These are phyloP conservation scores for Cordyceps militaris DNA, from an alignment of 2,329 filamentous ascomycete genomes.

Conservation along the genomic window DNA sequence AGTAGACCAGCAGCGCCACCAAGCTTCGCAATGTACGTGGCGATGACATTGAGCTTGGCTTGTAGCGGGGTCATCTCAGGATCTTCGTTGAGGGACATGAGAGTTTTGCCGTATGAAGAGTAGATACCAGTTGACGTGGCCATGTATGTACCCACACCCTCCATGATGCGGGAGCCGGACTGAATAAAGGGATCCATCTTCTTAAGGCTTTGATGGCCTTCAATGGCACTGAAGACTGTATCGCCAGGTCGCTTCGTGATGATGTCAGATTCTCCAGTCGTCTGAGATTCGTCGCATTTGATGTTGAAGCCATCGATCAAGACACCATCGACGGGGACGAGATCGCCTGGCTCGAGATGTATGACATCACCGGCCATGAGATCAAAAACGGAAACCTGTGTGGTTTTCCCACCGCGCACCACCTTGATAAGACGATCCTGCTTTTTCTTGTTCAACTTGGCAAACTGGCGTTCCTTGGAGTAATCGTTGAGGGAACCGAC, in stretches of 20 bases:
- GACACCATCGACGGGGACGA: slow-evolving; percentile 67
- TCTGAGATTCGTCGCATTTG: slow-evolving; percentile 71
- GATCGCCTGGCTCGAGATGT: slow-evolving; percentile 66
- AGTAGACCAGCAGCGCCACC: slow-evolving; percentile 70
- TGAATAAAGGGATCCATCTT: slow-evolving; percentile 82
- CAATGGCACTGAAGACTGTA: slow-evolving; percentile 63
- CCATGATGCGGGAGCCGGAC: slow-evolving; percentile 72
- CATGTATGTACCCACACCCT: slow-evolving; percentile 68
- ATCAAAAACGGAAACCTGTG: slow-evolving; percentile 63
- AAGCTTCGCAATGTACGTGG: slow-evolving; percentile 70
- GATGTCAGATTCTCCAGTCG: slow-evolving; percentile 72
- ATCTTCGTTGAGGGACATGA: slow-evolving; percentile 66
- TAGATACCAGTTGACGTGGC: slow-evolving; percentile 67
- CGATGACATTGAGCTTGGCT: slow-evolving; percentile 66
- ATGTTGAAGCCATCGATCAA: slow-evolving; percentile 67
- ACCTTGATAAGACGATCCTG: slow-evolving; percentile 68
- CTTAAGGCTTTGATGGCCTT: slow-evolving; percentile 56
- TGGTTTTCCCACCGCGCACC: slow-evolving; percentile 61
- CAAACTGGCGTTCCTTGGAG: slow-evolving; percentile 74
- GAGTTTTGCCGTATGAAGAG: slow-evolving; percentile 68
- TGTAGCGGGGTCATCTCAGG: slow-evolving; percentile 71
- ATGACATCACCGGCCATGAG: slow-evolving; percentile 64
- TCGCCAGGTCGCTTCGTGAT: slow-evolving; percentile 61
- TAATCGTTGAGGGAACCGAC: slow-evolving; percentile 74
- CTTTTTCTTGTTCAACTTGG: slow-evolving; percentile 72